Evolutionary conservation across 805 yeast species (phyloP), one percentile per base, ranked within the genome.

Genomic region (Pachysolen tannophilus): DNA sequence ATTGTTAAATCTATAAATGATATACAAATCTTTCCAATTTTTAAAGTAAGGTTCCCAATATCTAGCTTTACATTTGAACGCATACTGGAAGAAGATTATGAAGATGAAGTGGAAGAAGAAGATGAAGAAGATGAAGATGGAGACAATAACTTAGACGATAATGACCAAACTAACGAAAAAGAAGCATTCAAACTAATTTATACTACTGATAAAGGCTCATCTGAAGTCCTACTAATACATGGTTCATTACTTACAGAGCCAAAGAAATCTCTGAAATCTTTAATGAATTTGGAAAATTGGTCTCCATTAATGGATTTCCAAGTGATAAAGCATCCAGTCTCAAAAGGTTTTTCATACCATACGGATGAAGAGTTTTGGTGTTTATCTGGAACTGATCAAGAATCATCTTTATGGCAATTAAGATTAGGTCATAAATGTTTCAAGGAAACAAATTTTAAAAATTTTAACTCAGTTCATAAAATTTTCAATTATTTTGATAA

Each of bases 341-440:
- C 13, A 5, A 23, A 23, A 23, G 13, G 13, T 23, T 23, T 23
- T 14, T 11, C 26, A 8, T 11, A 5, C 13, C 26, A 11, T 11
- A 16, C 26, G 6, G 25, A 37, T 14, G 25, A 37, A 28, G 37
- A 37, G 18, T 29, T 37, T 14, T 37, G 40, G 40, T 4, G 33
- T 9, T 21, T 37, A 18, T 15, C 11, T 13, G 25, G 29, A n/a
- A 17, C 6, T 17, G 26, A 16, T 7, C 16, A 13, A 19, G 32
- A 24, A 11, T 20, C 37, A 8, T 28, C 37, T 8, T 23, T 37
- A 9, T 32, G 20, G 15, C 34, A 37, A 16, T 11, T 33, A 11
- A 11, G 26, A 23, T 11, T 14, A 23, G 26, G 26, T 4, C 26
- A 29, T 16, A 25, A 20, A 25, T 33, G 37, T n/a, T 33, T 4